These are phyloP conservation scores for Malus hybrid DNA, from an alignment of 331 rosid genomes.

Conservation along the genomic window DNA sequence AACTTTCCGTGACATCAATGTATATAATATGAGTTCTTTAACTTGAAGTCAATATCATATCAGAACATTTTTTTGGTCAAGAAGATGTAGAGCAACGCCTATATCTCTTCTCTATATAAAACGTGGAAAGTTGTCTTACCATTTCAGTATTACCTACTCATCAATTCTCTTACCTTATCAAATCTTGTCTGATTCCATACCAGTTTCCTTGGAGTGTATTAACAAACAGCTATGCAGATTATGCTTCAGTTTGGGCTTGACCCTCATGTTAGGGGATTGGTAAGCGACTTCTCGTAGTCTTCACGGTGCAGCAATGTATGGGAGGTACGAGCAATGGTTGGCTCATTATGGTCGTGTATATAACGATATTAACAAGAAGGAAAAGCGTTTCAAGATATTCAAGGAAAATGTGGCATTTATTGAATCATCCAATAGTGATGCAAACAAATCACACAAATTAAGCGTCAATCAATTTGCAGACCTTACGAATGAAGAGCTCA, in stretches of 20 bases:
- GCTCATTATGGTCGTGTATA: too few relatives aligned
- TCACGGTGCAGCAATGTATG: conserved; percentile 14
- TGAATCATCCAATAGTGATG: conserved; percentile 23
- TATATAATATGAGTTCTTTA: too few relatives aligned
- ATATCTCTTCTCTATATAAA: neutral
- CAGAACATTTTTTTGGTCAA: neutral
- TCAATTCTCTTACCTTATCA: neutral
- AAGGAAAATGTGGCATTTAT: conserved; percentile 26
- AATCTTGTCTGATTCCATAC: neutral
- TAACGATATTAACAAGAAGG: too few relatives aligned
- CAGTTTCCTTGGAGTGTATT: neutral
- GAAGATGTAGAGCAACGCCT: neutral
- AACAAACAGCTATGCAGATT: neutral
- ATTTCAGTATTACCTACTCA: neutral
- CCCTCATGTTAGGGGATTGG: conserved; percentile 18
- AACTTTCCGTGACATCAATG: too few relatives aligned
- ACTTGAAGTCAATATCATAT: too few relatives aligned
- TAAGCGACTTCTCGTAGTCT: conserved; percentile 25
- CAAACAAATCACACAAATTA: conserved; percentile 19
- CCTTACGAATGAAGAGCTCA: too few relatives aligned
- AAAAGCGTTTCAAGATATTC: too few relatives aligned
- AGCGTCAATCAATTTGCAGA: conserved; percentile 6
- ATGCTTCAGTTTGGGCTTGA: conserved; percentile 11
- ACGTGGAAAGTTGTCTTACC: neutral
- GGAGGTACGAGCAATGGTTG: neutral